Evolutionary conservation across 495 filamentous ascomycete species (phyloP).

Genomic region (Acidomyces sp.): DNA sequence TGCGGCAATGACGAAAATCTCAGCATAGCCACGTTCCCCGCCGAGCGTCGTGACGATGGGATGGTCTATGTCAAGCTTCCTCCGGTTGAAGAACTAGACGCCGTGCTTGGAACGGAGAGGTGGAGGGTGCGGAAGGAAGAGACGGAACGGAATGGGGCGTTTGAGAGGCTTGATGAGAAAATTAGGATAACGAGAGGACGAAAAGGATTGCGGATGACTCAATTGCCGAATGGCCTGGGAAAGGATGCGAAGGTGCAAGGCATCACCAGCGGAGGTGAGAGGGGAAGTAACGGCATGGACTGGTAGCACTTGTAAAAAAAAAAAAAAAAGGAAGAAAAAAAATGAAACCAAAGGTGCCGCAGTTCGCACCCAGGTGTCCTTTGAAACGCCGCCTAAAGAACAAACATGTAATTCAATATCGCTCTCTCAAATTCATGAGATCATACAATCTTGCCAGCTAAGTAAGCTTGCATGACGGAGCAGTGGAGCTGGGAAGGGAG

Average conservation of each 20-base stretch:
- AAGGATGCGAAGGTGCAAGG: conserved; percentile 33
- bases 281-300: conserved; percentile 46
- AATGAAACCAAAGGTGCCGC: no score
- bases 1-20: conserved; percentile 67
- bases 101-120: conserved; percentile 61
- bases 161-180: conserved; percentile 82
- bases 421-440: no score
- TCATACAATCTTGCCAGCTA: no score
- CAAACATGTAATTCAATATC: no score
- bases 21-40: conserved; percentile 76
- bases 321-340: no score
- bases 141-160: conserved; percentile 39
- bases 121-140: conserved; percentile 77
- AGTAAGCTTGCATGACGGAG: no score
- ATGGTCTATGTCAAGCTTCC: conserved; percentile 81
- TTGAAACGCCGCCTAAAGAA: no score
- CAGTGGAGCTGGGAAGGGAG: no score
- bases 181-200: conserved; percentile 70
- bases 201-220: conserved; percentile 38
- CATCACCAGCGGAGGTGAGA: conserved; percentile 34
- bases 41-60: conserved; percentile 65
- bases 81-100: conserved; percentile 73
- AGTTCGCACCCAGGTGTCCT: no score
- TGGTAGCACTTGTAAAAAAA: conserved; percentile 48
- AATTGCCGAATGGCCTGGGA: conserved; percentile 32